Conservation (phyloP, 306 rosid genomes). For the Astragalus glycyphyllos region DNA sequence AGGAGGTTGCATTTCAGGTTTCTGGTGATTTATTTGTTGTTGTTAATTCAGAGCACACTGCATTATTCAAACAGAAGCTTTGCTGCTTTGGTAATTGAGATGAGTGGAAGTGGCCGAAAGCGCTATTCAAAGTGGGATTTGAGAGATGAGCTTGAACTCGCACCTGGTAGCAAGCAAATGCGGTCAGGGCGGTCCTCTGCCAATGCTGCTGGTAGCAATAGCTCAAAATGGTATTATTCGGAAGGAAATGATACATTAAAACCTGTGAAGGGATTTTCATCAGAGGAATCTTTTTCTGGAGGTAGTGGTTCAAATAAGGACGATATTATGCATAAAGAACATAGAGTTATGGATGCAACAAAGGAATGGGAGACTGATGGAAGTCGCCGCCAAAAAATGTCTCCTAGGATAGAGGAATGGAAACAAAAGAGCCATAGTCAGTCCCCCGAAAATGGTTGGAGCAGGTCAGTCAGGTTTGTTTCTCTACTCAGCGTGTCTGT, state of each 20-base stretch:
- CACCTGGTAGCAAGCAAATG: conserved; percentile 59
- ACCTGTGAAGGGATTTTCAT: conserved; percentile 54
- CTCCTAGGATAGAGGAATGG: conserved; percentile 86
- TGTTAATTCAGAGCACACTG: conserved; percentile 51
- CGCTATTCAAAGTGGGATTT: conserved; percentile 93
- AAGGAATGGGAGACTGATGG: conserved; percentile 70
- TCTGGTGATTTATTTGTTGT: conserved; percentile 42
- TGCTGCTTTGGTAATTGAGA: conserved; percentile 48
- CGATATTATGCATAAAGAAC: conserved; percentile 56
- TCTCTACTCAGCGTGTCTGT: not conserved
- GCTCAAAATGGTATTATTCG: conserved; percentile 63
- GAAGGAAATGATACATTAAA: conserved; percentile 63
- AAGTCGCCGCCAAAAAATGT: conserved; percentile 62
- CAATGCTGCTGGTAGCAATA: conserved; percentile 63
- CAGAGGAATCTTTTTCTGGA: conserved; percentile 68
- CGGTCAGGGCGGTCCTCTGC: conserved; percentile 65
- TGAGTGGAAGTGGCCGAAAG: conserved; percentile 86
- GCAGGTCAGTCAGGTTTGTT: conserved; percentile 70
- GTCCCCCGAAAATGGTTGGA: conserved; percentile 78
- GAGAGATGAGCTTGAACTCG: conserved; percentile 66
- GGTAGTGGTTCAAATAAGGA: conserved; percentile 70
- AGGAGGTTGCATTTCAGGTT: conserved; percentile 8
- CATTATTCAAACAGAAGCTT: conserved; percentile 43
- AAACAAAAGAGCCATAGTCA: conserved; percentile 59
- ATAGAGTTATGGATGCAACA: conserved; percentile 54